A percentile compares a stretch with the other conserved stretches of the same genome.
These are phyloP conservation scores for Calonectria pseudoturangicola DNA, from an alignment of 2,329 filamentous ascomycete species.

Conservation along the genomic window DNA sequence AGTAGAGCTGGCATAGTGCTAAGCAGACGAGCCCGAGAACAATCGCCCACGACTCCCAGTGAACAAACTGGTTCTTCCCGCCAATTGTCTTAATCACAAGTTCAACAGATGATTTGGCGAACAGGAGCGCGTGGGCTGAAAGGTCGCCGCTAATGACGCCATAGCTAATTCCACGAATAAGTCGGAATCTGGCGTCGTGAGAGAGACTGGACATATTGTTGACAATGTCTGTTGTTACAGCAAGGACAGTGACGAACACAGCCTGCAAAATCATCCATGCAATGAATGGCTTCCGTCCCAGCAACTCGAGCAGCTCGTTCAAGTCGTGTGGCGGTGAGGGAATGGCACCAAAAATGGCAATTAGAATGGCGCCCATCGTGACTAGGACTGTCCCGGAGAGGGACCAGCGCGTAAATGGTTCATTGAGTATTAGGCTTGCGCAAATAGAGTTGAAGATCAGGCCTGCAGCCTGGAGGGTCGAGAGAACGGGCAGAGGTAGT, in stretches of 20 bases:
- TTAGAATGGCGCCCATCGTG: constrained; percentile 89
- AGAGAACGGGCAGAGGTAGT: constrained; percentile 93
- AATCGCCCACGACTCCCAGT: constrained; percentile 96
- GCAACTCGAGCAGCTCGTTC: constrained; percentile 84
- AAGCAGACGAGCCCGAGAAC: constrained; percentile 86
- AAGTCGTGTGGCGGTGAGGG: constrained; percentile 93
- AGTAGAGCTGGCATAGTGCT: constrained; percentile 94
- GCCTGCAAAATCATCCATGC: constrained; percentile 91
- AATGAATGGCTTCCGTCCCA: constrained; percentile 85
- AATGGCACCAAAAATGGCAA: constrained; percentile 95
- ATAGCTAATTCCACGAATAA: constrained; percentile 89
- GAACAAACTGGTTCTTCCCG: constrained; percentile 92
- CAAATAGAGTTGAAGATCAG: constrained; percentile 99
- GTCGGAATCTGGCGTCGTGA: constrained; percentile 80
- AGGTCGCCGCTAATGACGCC: constrained; percentile 93
- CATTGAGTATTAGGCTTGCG: constrained; percentile 92
- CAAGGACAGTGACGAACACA: constrained; percentile 81
- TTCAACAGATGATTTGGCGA: constrained; percentile 98
- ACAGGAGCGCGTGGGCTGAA: constrained; percentile 92
- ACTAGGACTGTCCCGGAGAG: constrained; percentile 92
- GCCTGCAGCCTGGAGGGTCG: constrained; percentile 94
- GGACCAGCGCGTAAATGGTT: constrained; percentile 97
- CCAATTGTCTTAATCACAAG: constrained; percentile 91
- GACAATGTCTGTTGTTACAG: constrained; percentile 76
- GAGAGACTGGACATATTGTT: constrained; percentile 71